A percentile compares a stretch with the other conserved stretches of the same genome.
Evolutionary conservation across 2,329 filamentous ascomycete species (phyloP).

Genomic region (Zymoseptoria passerinii): DNA sequence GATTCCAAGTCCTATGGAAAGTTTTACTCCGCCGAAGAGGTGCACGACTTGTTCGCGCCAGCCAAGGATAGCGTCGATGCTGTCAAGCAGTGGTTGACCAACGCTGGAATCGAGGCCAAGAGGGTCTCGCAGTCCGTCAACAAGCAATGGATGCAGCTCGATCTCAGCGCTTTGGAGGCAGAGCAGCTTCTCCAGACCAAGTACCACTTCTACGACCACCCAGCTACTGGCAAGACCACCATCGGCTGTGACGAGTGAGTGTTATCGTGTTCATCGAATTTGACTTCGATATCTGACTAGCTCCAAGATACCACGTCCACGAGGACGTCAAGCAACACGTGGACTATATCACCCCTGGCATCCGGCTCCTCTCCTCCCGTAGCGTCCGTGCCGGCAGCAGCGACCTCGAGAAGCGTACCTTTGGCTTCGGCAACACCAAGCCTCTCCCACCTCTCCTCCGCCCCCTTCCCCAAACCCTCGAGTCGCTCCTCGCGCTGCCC

Average conservation of each 20-base stretch:
- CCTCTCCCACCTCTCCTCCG: slow-evolving; percentile 9
- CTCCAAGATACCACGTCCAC: slow-evolving; percentile 36
- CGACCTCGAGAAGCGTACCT: slow-evolving; percentile 15
- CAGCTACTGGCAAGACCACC: slow-evolving; percentile 38
- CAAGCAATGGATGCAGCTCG: slow-evolving; percentile 37
- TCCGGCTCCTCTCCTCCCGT: slow-evolving; percentile 34
- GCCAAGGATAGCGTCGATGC: slow-evolving; percentile 26
- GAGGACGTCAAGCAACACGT: slow-evolving; percentile 40
- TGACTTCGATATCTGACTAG: background rate
- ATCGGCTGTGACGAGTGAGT: slow-evolving; percentile 35
- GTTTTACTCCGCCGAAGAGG: slow-evolving; percentile 32
- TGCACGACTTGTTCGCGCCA: slow-evolving; percentile 37
- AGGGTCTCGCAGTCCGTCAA: slow-evolving; percentile 29
- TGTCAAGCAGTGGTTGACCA: slow-evolving; percentile 33
- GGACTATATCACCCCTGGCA: slow-evolving; percentile 50
- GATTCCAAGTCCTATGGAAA: slow-evolving; percentile 32
- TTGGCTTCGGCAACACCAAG: slow-evolving; percentile 9
- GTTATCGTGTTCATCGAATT: background rate
- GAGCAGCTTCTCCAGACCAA: slow-evolving; percentile 39
- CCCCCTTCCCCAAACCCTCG: slow-evolving; percentile 4
- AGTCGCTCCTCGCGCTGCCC: slow-evolving; percentile 5
- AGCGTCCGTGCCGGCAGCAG: slow-evolving; percentile 8
- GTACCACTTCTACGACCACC: slow-evolving; percentile 53
- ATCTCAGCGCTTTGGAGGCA: slow-evolving; percentile 32
- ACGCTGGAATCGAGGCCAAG: slow-evolving; percentile 25